These are phyloP conservation scores for Microthlaspi erraticum DNA, from an alignment of 345 rosid genomes.

Conservation along the genomic window DNA sequence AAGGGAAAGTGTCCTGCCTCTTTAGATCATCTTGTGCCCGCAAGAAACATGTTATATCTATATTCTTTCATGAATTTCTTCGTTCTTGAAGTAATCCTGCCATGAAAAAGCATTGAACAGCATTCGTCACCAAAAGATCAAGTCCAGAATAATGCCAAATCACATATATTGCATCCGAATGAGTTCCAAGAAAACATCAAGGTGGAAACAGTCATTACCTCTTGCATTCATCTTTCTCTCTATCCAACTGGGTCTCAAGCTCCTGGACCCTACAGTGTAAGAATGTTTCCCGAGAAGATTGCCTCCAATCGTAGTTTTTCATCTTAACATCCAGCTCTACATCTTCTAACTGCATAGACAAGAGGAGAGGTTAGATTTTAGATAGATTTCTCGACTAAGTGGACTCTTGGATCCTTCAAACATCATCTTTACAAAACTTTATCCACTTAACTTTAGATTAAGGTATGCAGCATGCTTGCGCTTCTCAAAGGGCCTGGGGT, in stretches of 20 bases:
- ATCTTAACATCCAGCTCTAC: too few species aligned
- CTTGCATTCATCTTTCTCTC: constrained; percentile 76
- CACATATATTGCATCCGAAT: background rate
- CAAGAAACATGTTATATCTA: constrained; percentile 55
- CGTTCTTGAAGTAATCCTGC: constrained; percentile 76
- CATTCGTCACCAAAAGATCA: constrained; percentile 31
- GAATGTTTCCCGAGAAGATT: constrained; percentile 49
- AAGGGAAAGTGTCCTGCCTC: constrained; percentile 51
- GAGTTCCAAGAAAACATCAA: constrained; percentile 17
- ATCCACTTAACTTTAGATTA: too few species aligned
- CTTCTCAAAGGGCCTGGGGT: too few species aligned
- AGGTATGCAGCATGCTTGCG: too few species aligned
- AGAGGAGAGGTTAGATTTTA: too few species aligned
- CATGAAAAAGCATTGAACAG: constrained; percentile 33
- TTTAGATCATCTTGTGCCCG: constrained; percentile 74
- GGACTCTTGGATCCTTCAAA: too few species aligned
- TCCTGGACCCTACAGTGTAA: constrained; percentile 70
- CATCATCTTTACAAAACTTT: too few species aligned
- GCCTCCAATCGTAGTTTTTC: too few species aligned
- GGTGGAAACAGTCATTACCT: constrained; percentile 53
- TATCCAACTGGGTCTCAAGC: constrained; percentile 70
- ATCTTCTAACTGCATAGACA: too few species aligned
- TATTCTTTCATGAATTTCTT: constrained; percentile 79
- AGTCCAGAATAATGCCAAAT: constrained; percentile 21
- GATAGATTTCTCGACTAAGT: too few species aligned